phyloP scores from a whole-genome alignment of 2,329 filamentous ascomycete species.

The Phaeophleospora eucalypticola region DNA sequence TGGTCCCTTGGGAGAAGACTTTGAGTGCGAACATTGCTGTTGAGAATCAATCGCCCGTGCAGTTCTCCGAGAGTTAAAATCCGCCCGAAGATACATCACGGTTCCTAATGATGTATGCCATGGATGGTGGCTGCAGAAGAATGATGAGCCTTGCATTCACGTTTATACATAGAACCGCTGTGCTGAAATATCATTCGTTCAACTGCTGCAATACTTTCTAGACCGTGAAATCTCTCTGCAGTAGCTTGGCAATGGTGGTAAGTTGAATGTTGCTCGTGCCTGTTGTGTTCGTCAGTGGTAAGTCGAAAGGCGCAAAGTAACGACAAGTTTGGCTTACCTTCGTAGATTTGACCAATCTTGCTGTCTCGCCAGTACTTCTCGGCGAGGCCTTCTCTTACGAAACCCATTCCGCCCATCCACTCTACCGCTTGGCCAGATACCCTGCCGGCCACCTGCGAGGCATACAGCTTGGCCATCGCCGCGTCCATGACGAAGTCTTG shows the following conservation, averaged over 20 bases:
- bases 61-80: too few species aligned
- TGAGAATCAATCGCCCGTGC: too few species aligned
- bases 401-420: conserved; percentile 99
- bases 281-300: conserved; percentile 37
- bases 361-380: conserved; percentile 98
- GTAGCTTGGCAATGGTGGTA: conserved; percentile 64
- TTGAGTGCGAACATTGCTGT: too few species aligned
- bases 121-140: conserved; percentile 4
- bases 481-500: conserved; percentile 93
- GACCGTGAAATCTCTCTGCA: conserved; percentile 65
- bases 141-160: conserved; percentile 1
- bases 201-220: background rate
- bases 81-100: background rate
- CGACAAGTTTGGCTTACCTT: conserved; percentile 66
- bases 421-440: conserved; percentile 85
- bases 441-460: conserved; percentile 84
- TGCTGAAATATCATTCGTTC: background rate
- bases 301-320: conserved; percentile 10
- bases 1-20: too few species aligned
- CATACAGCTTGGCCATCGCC: conserved; percentile 95
- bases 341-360: conserved; percentile 86
- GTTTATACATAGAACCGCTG: conserved; percentile 3
- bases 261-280: conserved; percentile 75
- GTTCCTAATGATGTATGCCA: conserved; percentile 3
- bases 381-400: conserved; percentile 89